Percentiles rank a stretch among this genome's conserved stretches.
These are phyloP conservation scores for Tylopilus felleus DNA, from an alignment of 768 basidiomycete genomes.

Conservation along the genomic window DNA sequence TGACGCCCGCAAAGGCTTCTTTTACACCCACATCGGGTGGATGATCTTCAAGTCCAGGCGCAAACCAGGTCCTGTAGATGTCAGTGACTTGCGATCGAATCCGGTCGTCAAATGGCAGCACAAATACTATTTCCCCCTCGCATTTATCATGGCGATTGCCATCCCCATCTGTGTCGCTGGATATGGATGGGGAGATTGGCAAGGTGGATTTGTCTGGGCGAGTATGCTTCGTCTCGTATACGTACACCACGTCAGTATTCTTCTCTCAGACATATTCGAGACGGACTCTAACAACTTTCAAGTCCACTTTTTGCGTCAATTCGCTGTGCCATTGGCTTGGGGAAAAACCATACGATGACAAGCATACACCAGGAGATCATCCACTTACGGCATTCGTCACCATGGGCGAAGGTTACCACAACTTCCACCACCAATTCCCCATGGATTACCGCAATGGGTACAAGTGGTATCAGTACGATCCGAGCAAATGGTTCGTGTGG, in stretches of 20 bases:
- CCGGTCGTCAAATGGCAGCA: slow-evolving; percentile 83
- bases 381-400: slow-evolving; percentile 82
- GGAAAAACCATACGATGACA: slow-evolving; percentile 86
- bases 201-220: slow-evolving; percentile 30
- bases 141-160: slow-evolving; percentile 62
- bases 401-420: slow-evolving; percentile 96
- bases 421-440: slow-evolving; percentile 94
- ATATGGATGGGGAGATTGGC: slow-evolving; percentile 25
- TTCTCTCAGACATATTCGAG: slow-evolving; percentile 3
- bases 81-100: slow-evolving; percentile 77
- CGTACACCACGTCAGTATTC: slow-evolving; percentile 71
- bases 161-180: slow-evolving; percentile 51
- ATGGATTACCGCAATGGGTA: slow-evolving; percentile 95
- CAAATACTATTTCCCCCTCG: slow-evolving; percentile 63
- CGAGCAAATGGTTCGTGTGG: slow-evolving; percentile 82
- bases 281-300: background rate
- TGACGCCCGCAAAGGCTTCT: slow-evolving; percentile 81
- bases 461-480: slow-evolving; percentile 83
- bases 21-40: slow-evolving; percentile 83
- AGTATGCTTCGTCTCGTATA: slow-evolving; percentile 57
- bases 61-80: slow-evolving; percentile 81
- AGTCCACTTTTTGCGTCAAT: slow-evolving; percentile 94
- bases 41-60: slow-evolving; percentile 86
- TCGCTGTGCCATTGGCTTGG: slow-evolving; percentile 94
- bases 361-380: slow-evolving; percentile 88